Percentiles rank a stretch among this genome's conserved stretches.
phyloP scores from a whole-genome alignment of 495 filamentous ascomycete species.

The Penicillium bovifimosum region DNA sequence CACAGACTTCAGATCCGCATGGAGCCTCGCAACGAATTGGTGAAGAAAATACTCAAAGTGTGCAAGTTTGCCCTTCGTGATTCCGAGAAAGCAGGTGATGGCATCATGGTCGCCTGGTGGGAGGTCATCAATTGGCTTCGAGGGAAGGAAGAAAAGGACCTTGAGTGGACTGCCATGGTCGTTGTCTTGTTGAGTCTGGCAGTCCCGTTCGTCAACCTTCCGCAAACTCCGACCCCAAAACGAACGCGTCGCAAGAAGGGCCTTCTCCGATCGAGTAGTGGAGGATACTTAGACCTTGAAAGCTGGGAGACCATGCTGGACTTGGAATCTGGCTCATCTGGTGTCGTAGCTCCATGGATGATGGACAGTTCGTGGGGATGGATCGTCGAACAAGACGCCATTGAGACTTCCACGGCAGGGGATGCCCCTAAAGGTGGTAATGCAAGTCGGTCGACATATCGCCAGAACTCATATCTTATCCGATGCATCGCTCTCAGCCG shows the following conservation, averaged over 20 bases:
- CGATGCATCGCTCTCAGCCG: slow-evolving; percentile 42
- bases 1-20: slow-evolving; percentile 64
- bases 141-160: slow-evolving; percentile 45
- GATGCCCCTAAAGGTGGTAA: slow-evolving; percentile 15
- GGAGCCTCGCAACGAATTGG: slow-evolving; percentile 55
- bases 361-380: slow-evolving; percentile 65
- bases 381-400: slow-evolving; percentile 56
- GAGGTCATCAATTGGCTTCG: slow-evolving; percentile 65
- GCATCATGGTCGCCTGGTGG: slow-evolving; percentile 68
- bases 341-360: slow-evolving; percentile 59
- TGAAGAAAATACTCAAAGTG: slow-evolving; percentile 52
- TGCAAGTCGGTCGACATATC: slow-evolving; percentile 39
- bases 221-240: slow-evolving; percentile 31
- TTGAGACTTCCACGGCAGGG: slow-evolving; percentile 31
- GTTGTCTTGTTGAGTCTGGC: slow-evolving; percentile 64
- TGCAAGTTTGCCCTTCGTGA: slow-evolving; percentile 59
- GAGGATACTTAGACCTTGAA: slow-evolving; percentile 49
- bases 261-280: slow-evolving; percentile 56
- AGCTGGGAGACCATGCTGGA: slow-evolving; percentile 59
- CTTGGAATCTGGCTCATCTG: slow-evolving; percentile 51
- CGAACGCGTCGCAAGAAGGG: slow-evolving; percentile 44
- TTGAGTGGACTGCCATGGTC: slow-evolving; percentile 76
- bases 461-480: slow-evolving; percentile 38
- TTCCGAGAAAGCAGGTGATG: slow-evolving; percentile 53
- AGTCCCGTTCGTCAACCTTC: slow-evolving; percentile 42